A percentile compares a stretch with the other conserved stretches of the same genome.
phyloP scores from a whole-genome alignment of 2,329 filamentous ascomycete species.

The Orbilia quercus region DNA sequence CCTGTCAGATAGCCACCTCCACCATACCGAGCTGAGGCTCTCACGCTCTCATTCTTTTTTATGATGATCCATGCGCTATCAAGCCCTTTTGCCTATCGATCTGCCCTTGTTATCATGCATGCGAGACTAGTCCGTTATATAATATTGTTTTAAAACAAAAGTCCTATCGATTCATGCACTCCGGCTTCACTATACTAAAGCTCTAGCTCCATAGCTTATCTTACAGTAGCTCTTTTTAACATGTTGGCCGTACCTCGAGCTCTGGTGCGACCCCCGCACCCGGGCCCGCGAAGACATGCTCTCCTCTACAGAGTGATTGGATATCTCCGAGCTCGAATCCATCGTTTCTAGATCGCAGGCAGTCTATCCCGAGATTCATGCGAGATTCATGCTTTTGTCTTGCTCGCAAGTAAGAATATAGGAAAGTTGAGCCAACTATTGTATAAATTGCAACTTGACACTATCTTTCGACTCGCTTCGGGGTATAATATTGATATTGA shows the following conservation, averaged over 20 bases:
- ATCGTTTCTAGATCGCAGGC: constrained; percentile 13
- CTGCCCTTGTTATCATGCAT: constrained; percentile 26
- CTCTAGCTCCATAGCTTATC: constrained; percentile 33
- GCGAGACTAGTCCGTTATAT: not conserved
- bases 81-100: constrained; percentile 19
- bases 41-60: not conserved
- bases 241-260: constrained; percentile 26
- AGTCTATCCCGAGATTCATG: constrained; percentile 37
- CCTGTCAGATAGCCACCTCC: constrained; percentile 49
- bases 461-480: not conserved
- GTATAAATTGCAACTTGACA: too few relatives aligned
- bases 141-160: constrained; percentile 27
- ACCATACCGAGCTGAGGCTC: constrained; percentile 23
- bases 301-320: constrained; percentile 13
- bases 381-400: not conserved
- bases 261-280: constrained; percentile 18
- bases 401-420: not conserved
- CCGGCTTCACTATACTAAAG: constrained; percentile 32
- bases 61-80: not conserved
- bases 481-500: constrained; percentile 32
- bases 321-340: not conserved
- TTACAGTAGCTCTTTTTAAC: constrained; percentile 20
- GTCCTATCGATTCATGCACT: constrained; percentile 21
- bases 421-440: constrained; percentile 33
- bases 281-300: constrained; percentile 38